phyloP scores from a whole-genome alignment of 2,329 filamentous ascomycete species.

The Verruconis gallopava region DNA sequence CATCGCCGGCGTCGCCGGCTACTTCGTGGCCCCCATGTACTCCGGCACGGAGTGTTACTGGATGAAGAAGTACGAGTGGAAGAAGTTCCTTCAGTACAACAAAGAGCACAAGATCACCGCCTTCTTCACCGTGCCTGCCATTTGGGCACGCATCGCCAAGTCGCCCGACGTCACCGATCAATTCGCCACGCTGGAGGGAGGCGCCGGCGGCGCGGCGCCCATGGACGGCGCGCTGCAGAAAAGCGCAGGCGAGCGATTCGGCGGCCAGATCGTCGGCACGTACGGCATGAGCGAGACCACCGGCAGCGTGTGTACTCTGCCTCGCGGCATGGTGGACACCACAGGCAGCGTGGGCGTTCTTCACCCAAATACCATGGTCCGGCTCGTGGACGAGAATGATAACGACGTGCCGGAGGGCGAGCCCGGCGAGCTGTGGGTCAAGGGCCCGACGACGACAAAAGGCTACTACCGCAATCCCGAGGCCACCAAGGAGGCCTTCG shows the following conservation, averaged over 20 bases:
- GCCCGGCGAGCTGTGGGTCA: conserved; percentile 17
- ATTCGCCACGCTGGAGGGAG: conserved; percentile 36
- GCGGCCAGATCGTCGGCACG: conserved; percentile 13
- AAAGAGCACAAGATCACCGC: conserved; percentile 37
- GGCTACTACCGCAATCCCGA: conserved; percentile 25
- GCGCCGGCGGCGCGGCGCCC: conserved; percentile 42
- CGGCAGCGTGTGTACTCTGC: conserved; percentile 45
- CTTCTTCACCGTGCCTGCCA: conserved; percentile 48
- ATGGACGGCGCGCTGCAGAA: conserved; percentile 41
- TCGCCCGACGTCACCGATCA: conserved; percentile 42
- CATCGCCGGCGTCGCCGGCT: conserved; percentile 35
- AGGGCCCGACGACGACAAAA: conserved; percentile 20
- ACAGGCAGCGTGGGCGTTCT: conserved; percentile 36
- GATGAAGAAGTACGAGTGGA: conserved; percentile 49
- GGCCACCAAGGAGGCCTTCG: conserved; percentile 21
- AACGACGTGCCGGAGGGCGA: conserved; percentile 16
- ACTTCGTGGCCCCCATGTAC: conserved; percentile 30
- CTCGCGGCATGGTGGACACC: conserved; percentile 32
- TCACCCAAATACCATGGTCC: conserved; percentile 21
- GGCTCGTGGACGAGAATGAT: conserved; percentile 4
- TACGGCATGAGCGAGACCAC: conserved; percentile 11
- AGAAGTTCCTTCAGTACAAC: conserved; percentile 40
- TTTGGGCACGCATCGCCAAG: conserved; percentile 47
- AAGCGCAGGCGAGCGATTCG: conserved; percentile 38
- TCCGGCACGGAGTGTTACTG: conserved; percentile 37